Evolutionary conservation across 2,329 filamentous ascomycete genomes (phyloP), one percentile per base, ranked within the genome.

Genomic region (Bretziella fagacearum): DNA sequence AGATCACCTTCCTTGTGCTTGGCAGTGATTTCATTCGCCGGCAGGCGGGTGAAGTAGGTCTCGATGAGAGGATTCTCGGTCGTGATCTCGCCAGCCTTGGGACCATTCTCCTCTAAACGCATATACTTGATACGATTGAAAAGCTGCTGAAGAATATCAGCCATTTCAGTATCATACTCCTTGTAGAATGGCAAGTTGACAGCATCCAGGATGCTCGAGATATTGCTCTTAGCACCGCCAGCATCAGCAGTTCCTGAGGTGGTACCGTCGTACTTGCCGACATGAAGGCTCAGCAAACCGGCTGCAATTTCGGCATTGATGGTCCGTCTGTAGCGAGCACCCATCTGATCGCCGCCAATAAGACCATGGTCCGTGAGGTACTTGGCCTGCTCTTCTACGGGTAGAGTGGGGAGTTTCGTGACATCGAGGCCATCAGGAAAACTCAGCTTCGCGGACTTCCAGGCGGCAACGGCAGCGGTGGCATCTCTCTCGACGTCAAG

Each of bases 71-170:
- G 87, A 56, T 76, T 89, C 46, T 79, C 65, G 6, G 77, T 64
- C 48, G 77, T 81, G 58, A 98, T 83, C 15, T 79, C 74, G 0
- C 91, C 91, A 46, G 84, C 66, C 60, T 84, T 89, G 2, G 91
- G 91, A 0, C 91, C 91, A 58, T 96, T 74, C 0, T 85, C 81
- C 53, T 96, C 91, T n/a, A 98, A 64, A 32, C 91, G 81, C 52
- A 89, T 75, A 64, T 98, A 98, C 62, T 94, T 95, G 65, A 87
- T 84, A 52, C 93, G 80, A 59, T 95, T 93, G 67, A 81, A 93
- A 22, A 96, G 66, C 62, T 98, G 89, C 52, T 95, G 79, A 48
- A 94, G 71, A 54, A 94, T 91, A 53, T 83, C 83, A 22, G 74
- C 74, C 8, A 82, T 69, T 59, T 98, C 91, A 17, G 65, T 67